A percentile compares a stretch with the other conserved stretches of the same genome.
Conservation (phyloP, 176 grass and related monocot species). For the Puccinellia tenuiflora region DNA sequence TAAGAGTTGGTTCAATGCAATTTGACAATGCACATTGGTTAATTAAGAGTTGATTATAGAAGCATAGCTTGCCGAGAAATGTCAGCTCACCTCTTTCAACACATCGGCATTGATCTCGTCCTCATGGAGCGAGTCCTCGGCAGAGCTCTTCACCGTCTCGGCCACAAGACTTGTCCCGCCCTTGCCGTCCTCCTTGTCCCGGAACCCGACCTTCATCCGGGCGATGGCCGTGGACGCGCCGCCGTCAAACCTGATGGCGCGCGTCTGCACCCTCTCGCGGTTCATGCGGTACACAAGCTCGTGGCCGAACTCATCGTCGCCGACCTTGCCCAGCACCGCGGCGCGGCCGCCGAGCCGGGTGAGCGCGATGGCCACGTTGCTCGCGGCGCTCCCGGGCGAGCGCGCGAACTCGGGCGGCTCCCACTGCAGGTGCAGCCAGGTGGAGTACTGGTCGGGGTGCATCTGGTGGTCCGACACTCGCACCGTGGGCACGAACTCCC, state of each 20-base stretch:
- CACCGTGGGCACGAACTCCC: conserved; percentile 85
- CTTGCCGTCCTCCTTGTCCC: conserved; percentile 27
- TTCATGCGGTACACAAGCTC: conserved; percentile 77
- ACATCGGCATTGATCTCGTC: conserved; percentile 64
- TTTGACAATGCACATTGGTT: background rate
- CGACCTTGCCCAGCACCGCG: conserved; percentile 79
- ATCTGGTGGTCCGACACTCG: conserved; percentile 79
- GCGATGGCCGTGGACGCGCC: conserved; percentile 49
- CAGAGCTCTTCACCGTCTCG: conserved; percentile 51
- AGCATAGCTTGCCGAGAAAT: conserved; percentile 9
- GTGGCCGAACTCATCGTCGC: conserved; percentile 71
- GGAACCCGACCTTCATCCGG: conserved; percentile 66
- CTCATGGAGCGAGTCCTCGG: conserved; percentile 62
- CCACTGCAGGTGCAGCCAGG: conserved; percentile 80
- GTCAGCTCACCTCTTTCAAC: conserved; percentile 69
- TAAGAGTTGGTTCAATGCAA: background rate
- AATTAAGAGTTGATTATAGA: background rate
- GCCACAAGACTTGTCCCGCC: conserved; percentile 61
- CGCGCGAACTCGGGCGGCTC: conserved; percentile 81
- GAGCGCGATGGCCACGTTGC: conserved; percentile 78
- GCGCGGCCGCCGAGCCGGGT: conserved; percentile 61
- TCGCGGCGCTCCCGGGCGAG: conserved; percentile 57
- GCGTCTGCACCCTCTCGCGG: conserved; percentile 67
- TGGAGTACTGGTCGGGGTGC: conserved; percentile 71
- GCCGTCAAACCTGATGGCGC: conserved; percentile 49